Base-by-base conservation (phyloP, 768 basidiomycete species). In the Russula ochroleuca region DNA sequence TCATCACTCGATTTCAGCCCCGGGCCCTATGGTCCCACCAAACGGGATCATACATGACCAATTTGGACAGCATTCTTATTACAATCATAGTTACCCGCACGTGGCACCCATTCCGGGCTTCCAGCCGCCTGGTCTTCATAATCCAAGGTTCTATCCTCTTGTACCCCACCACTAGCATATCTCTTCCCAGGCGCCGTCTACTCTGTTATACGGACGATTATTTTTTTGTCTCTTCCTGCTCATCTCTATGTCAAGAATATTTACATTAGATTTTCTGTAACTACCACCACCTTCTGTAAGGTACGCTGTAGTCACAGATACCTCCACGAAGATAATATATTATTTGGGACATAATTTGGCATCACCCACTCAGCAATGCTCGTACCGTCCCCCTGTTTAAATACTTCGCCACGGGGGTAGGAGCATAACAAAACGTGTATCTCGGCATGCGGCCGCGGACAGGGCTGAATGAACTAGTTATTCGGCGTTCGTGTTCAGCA, bases 71-170 rank as follows among this genome's bases (percentile, higher is more conserved):
- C 51, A 51, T 33, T 51, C 52, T 40, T 28, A n/a, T 19, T 54
- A 64, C 37, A 25, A 64, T 4, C 25, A 51, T 33, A 25, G 21
- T 11, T 40, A 43, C 7, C 21, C 47, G n/a, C 43, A 47, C 13
- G 31, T 23, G 14, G 50, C 35, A 45, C 33, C 50, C 10, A 9
- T 47, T 59, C 33, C 57, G 8, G 45, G 7, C 19, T 53, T 35
- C 28, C 51, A 21, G n/a, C 13, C 35, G n/a, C 50, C 41, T 10
- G 57, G 23, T 23, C 40, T 49, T 9, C 33, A 63, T 37, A 17
- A 54, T 23, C 28, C 51, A 11, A 10, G 3, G 5, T 47, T 21
- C n/a, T 54, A 64, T 64, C n/a, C 43, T 59, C 38, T 38, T 48
- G 37, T 17, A 6, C 21, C 43, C 7, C 51, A 59, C 10, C 25